A percentile compares a stretch with the other conserved stretches of the same genome.
phyloP scores from a whole-genome alignment of 129 eudicot species.

The Calendula officinalis region DNA sequence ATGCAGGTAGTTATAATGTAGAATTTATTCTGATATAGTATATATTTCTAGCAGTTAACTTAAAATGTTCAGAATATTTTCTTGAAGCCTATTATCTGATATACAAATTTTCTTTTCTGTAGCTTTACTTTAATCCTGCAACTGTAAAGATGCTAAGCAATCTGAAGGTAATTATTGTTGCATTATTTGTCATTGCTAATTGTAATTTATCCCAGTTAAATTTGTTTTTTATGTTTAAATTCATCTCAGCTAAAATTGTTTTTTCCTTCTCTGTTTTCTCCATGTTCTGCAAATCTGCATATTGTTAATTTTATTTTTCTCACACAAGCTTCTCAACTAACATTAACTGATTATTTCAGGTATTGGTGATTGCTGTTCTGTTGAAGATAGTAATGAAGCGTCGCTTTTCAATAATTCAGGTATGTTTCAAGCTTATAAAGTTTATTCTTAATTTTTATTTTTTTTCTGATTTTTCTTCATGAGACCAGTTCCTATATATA shows the following conservation, averaged over 20 bases:
- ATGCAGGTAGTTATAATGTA: constrained; percentile 76
- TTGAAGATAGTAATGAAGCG: constrained; percentile 86
- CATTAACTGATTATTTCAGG: constrained; percentile 47
- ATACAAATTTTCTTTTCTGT: constrained; percentile 26
- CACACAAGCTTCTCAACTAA: constrained; percentile 8
- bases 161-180: constrained; percentile 61
- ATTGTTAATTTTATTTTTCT: too few species aligned
- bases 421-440: constrained; percentile 27
- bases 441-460: not conserved
- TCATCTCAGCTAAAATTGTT: not conserved
- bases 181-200: not conserved
- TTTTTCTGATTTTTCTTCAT: not conserved
- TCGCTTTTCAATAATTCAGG: constrained; percentile 92
- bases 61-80: constrained; percentile 7
- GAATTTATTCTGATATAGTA: constrained; percentile 10
- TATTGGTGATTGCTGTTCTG: constrained; percentile 91
- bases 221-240: not conserved
- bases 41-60: not conserved
- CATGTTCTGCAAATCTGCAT: too few species aligned
- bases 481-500: constrained; percentile 1
- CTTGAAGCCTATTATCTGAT: constrained; percentile 7
- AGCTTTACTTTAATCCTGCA: constrained; percentile 97
- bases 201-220: not conserved
- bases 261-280: too few species aligned
- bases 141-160: constrained; percentile 99